Evolutionary conservation across 1,284 basidiomycete species (phyloP).

Genomic region (Ustilago xerochloae): DNA sequence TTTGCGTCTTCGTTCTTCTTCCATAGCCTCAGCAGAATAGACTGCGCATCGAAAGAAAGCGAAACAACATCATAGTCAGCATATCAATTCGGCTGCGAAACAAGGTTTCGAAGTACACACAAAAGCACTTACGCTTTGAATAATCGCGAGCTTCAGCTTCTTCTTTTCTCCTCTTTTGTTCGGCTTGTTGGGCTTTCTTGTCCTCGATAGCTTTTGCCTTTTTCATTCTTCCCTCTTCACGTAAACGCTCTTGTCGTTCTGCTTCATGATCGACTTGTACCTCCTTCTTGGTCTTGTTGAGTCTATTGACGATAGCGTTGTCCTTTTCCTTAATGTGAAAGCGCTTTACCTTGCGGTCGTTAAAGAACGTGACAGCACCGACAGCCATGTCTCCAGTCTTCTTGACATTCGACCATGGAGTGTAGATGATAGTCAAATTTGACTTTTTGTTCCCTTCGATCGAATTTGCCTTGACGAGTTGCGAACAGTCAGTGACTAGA

Average conservation of each 20-base stretch:
- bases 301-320: conserved; percentile 88
- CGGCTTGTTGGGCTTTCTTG: conserved; percentile 51
- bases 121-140: conserved; percentile 68
- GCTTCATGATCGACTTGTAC: conserved; percentile 85
- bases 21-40: conserved; percentile 61
- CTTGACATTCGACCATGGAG: conserved; percentile 72
- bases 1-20: conserved; percentile 47
- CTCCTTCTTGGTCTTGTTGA: conserved; percentile 89
- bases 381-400: conserved; percentile 73
- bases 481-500: conserved; percentile 85
- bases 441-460: conserved; percentile 98
- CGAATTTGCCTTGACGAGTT: conserved; percentile 96
- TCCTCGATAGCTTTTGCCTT: conserved; percentile 55
- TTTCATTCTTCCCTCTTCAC: conserved; percentile 51
- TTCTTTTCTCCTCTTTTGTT: conserved; percentile 73
- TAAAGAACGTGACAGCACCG: conserved; percentile 93
- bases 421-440: conserved; percentile 92
- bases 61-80: neutral
- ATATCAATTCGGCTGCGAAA: too few species aligned
- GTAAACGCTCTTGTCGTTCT: conserved; percentile 77
- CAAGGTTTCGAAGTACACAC: too few species aligned
- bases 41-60: conserved; percentile 33
- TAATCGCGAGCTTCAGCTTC: conserved; percentile 61
- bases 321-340: conserved; percentile 84
- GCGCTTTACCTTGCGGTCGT: conserved; percentile 76